Evolutionary conservation across 495 filamentous ascomycete species (phyloP).

Genomic region (Massariosphaeria phaeospora): DNA sequence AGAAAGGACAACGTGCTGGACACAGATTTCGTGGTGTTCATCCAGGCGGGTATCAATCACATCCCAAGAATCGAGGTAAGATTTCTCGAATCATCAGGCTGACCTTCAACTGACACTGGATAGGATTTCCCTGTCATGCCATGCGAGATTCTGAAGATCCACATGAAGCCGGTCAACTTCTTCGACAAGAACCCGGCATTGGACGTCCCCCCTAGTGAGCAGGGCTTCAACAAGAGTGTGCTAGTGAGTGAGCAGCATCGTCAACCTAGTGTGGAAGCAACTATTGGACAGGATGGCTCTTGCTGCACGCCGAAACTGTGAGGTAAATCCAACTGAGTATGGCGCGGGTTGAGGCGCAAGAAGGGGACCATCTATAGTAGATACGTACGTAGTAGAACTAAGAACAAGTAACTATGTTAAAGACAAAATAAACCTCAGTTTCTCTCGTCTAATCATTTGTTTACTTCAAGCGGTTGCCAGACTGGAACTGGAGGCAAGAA

Average conservation of each 20-base stretch:
- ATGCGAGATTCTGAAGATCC: constrained; percentile 56
- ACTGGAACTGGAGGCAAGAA: too few species aligned
- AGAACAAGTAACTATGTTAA: too few species aligned
- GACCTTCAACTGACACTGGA: background rate
- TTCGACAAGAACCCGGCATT: constrained; percentile 70
- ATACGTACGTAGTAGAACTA: too few species aligned
- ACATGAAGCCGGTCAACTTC: constrained; percentile 63
- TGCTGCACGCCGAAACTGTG: constrained; percentile 43
- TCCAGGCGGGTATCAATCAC: constrained; percentile 47
- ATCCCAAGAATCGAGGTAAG: constrained; percentile 34
- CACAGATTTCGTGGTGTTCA: constrained; percentile 43
- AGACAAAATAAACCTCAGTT: too few species aligned
- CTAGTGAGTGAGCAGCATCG: constrained; percentile 42
- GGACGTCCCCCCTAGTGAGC: constrained; percentile 62
- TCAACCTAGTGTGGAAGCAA: constrained; percentile 35
- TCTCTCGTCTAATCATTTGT: too few species aligned
- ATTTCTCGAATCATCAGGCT: constrained; percentile 1
- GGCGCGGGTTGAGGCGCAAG: too few species aligned
- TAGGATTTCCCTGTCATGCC: constrained; percentile 55
- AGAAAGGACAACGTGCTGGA: constrained; percentile 43
- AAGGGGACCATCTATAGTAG: too few species aligned
- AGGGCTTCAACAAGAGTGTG: constrained; percentile 49
- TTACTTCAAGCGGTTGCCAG: too few species aligned
- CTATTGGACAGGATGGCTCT: constrained; percentile 38
- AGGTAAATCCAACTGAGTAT: too few species aligned